These are phyloP conservation scores for Fomitopsis betulina DNA, from an alignment of 1,284 basidiomycete species.

Conservation along the genomic window DNA sequence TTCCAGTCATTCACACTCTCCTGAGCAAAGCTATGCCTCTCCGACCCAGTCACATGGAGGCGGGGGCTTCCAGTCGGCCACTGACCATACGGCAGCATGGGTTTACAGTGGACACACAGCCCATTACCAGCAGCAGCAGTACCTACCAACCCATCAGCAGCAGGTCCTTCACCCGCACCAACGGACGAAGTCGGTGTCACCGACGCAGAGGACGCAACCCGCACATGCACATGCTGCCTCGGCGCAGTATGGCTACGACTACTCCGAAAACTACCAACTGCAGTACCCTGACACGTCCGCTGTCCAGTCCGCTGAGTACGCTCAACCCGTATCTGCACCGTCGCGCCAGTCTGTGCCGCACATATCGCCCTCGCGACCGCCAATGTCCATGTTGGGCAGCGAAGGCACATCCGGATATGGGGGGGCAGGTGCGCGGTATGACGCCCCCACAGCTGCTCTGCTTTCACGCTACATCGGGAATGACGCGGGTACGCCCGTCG, in stretches of 20 bases:
- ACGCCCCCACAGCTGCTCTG: background rate
- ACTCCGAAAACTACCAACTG: background rate
- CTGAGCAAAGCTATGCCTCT: constrained; percentile 7
- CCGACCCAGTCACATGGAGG: constrained; percentile 12
- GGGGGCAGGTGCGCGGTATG: background rate
- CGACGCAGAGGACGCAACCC: constrained; percentile 3
- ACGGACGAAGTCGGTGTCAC: background rate
- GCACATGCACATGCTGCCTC: background rate
- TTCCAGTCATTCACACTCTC: constrained; percentile 2
- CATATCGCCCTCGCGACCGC: constrained; percentile 17
- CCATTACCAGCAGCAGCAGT: constrained; percentile 8
- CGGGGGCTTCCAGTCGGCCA: constrained; percentile 7
- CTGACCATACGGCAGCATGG: constrained; percentile 10
- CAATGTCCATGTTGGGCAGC: constrained; percentile 11
- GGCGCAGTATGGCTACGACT: background rate
- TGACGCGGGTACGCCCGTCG: background rate
- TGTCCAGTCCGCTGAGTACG: background rate
- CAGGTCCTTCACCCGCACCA: background rate
- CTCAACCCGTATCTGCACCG: background rate
- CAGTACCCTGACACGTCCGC: constrained; percentile 4
- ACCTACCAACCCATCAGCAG: no score
- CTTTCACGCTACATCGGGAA: background rate
- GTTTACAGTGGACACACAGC: constrained; percentile 11
- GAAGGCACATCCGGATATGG: constrained; percentile 10
- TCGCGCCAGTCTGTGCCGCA: constrained; percentile 18